A percentile compares a stretch with the other conserved stretches of the same genome.
phyloP scores from a whole-genome alignment of 441 rosid genomes.

The Arabidopsis hybrid region DNA sequence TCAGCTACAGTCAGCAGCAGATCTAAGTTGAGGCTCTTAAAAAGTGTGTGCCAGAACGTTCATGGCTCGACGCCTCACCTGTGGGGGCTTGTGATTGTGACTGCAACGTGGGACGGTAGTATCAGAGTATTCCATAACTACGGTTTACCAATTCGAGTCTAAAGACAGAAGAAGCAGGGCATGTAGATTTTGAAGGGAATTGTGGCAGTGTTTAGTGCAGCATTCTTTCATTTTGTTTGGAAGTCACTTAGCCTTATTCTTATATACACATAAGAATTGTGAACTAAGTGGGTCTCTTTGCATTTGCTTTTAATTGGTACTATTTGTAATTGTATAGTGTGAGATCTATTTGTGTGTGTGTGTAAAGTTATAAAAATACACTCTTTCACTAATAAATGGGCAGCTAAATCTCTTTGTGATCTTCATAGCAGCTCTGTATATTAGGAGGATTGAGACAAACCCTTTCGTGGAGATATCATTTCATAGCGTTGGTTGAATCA shows the following conservation, averaged over 20 bases:
- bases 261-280: not conserved
- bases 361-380: no score
- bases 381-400: no score
- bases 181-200: not conserved
- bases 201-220: not conserved
- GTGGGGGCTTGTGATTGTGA: slow-evolving; percentile 69
- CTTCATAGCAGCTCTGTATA: no score
- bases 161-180: not conserved
- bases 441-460: no score
- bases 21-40: slow-evolving; percentile 55
- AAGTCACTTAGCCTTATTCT: not conserved
- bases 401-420: no score
- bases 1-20: slow-evolving; percentile 44
- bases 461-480: no score
- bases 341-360: not conserved
- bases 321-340: not conserved
- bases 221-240: slow-evolving; percentile 8
- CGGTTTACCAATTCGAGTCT: slow-evolving; percentile 60
- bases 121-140: slow-evolving; percentile 64
- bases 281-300: slow-evolving; percentile 15
- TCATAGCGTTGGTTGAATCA: slow-evolving; percentile 6
- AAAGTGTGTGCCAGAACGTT: slow-evolving; percentile 52
- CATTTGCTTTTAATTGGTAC: not conserved
- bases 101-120: slow-evolving; percentile 68
- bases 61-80: slow-evolving; percentile 48